A percentile compares a stretch with the other conserved stretches of the same genome.
Conservation (phyloP, 805 yeast genomes). For the Priceomyces carsonii region DNA sequence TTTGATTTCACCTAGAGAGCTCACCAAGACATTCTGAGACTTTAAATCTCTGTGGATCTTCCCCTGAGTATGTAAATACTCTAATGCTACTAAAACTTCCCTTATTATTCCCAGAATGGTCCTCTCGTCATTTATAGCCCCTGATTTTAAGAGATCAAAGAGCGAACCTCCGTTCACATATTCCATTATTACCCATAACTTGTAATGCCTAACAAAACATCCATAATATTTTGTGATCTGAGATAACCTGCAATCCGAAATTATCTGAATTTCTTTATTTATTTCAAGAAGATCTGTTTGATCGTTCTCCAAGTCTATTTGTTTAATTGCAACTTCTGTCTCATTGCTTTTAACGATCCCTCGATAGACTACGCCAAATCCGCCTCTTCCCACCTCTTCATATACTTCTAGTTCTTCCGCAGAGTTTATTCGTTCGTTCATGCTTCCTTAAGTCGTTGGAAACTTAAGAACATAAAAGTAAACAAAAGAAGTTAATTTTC, state of each 20-base stretch:
- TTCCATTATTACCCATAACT: constrained; percentile 82
- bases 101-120: constrained; percentile 52
- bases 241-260: constrained; percentile 62
- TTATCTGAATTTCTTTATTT: constrained; percentile 67
- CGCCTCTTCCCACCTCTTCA: constrained; percentile 71
- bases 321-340: constrained; percentile 57
- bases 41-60: constrained; percentile 67
- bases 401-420: constrained; percentile 43
- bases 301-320: constrained; percentile 73
- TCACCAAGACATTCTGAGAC: constrained; percentile 41
- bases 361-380: constrained; percentile 74
- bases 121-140: constrained; percentile 57
- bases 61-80: constrained; percentile 67
- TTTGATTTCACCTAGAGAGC: constrained; percentile 39
- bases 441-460: too few relatives aligned
- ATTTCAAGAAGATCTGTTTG: constrained; percentile 64
- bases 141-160: constrained; percentile 59
- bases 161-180: constrained; percentile 78
- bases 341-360: constrained; percentile 50
- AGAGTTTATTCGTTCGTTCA: constrained; percentile 20
- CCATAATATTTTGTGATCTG: constrained; percentile 72
- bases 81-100: constrained; percentile 60
- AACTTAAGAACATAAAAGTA: too few relatives aligned
- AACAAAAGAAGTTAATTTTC: too few relatives aligned
- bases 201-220: constrained; percentile 66